Evolutionary conservation across 805 yeast species (phyloP), one percentile per base, ranked within the genome.

Genomic region (Komagataella phaffii): DNA sequence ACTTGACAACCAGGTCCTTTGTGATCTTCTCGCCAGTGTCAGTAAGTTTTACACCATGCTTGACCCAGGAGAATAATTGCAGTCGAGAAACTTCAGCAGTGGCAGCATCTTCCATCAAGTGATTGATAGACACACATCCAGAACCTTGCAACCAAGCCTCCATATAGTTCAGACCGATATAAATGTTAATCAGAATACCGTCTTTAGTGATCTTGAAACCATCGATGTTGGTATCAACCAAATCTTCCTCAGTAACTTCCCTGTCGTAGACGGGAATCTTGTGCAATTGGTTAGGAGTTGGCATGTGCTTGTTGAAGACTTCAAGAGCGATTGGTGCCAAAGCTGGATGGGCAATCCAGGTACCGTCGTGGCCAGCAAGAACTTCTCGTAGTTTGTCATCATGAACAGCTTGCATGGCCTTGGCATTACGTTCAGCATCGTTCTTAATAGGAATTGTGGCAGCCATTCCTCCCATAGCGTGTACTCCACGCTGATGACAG

Each of bases 381-480:
- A 84, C 85, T 68, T 85, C 95, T 59, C 93, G 72, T 57, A 82
- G 74, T 68, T 85, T 85, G 67, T 85, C 95, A 64, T 74, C 77
- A 57, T 78, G 75, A 51, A 85, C 93, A 57, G 83, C 83, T 49
- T 75, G 79, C 81, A 85, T 76, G 7, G 90, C 91, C 49, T 71
- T 68, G 48, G 72, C 71, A 68, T 85, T 85, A 55, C 80, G 77
- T 54, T 70, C 77, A 40, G 74, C 70, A 61, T 85, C 89, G 56
- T 78, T 73, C 65, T 85, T 85, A 68, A 85, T 85, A 56, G 93
- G 91, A 59, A 85, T 83, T 58, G 84, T 86, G 3, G 91, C 91
- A 57, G 93, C 91, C 95, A 85, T 85, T 59, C 95, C 95, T 59
- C 95, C 93, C 81, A 85, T 83, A 17, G 91, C 91, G 62, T 85